Evolutionary conservation across 2,329 filamentous ascomycete genomes (phyloP), one percentile per base, ranked within the genome.

Genomic region (Parafenestella ontariensis): DNA sequence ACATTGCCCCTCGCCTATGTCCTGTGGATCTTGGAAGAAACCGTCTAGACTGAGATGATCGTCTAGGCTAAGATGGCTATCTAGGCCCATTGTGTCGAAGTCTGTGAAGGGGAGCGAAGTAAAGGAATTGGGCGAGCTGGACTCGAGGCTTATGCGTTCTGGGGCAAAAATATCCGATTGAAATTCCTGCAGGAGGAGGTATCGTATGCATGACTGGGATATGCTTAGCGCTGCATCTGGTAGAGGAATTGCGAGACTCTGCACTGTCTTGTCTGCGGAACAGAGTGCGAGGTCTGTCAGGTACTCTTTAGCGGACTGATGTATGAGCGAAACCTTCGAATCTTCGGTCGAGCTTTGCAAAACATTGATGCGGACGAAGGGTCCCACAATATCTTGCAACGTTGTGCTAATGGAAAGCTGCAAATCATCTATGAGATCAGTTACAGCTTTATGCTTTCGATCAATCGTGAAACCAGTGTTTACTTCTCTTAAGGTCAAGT

Each of bases 281-380:
- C 5, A 49, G 28, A 44, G 46, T 24, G 58, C 56, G 39, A 57
- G 20, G 15, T 60, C 56, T 15, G 66, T 54, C n/a, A 76, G 56
- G 52, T 71, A 77, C 6, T 77, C 73, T 61, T 76, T 77, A 3
- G 64, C 67, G 13, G 74, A 73, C 44, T 75, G 69, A 57, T 77
- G 75, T 18, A 78, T 69, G 3, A 78, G 59, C 47, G 69, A 68
- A 20, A 78, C 69, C 41, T 61, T 66, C 7, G 58, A 61, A 13
- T 69, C 67, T 39, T 58, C 49, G n/a, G n/a, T n/a, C n/a, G n/a
- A n/a, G n/a, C n/a, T n/a, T n/a, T n/a, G n/a, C n/a, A n/a, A n/a
- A n/a, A n/a, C n/a, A n/a, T n/a, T n/a, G 7, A 76, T 66, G 34
- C 74, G 58, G 5, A 77, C 56, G 10, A 77, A 59, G 6, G 74